Evolutionary conservation across 148 eudicot species (phyloP).

Genomic region (Vaccinium darrowii): DNA sequence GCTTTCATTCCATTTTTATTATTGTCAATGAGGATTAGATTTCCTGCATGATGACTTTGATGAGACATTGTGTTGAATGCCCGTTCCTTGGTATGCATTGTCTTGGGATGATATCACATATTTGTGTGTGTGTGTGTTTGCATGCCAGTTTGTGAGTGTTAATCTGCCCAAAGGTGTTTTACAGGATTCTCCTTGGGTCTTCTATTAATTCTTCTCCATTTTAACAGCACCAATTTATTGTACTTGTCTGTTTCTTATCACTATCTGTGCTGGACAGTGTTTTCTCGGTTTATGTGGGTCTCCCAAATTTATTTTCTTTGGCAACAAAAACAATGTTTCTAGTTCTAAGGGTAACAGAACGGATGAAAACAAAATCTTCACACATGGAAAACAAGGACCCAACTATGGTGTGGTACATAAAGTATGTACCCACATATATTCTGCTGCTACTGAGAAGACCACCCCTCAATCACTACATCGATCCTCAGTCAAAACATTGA

Average conservation of each 20-base stretch:
- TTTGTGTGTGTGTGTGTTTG: neutral
- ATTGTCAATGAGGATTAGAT: neutral
- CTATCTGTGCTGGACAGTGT: neutral
- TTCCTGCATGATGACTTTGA: neutral
- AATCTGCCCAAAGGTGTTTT: neutral
- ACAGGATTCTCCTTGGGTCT: neutral
- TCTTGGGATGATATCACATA: neutral
- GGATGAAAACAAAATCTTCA: slow-evolving; percentile 3
- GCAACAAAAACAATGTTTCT: neutral
- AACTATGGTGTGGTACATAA: too few species aligned
- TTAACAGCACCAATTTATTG: neutral
- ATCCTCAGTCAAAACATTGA: too few species aligned
- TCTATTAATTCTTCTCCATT: neutral
- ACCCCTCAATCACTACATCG: too few species aligned
- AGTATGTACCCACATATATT: too few species aligned
- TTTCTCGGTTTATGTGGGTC: neutral
- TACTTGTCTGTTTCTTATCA: neutral
- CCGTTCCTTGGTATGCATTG: neutral
- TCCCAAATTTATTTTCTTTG: neutral
- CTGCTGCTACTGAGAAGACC: too few species aligned
- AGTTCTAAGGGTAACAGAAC: neutral
- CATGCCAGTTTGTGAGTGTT: neutral
- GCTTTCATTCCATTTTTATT: neutral
- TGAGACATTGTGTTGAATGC: neutral
- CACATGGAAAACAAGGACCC: too few species aligned